Base-by-base conservation (phyloP, 1,284 basidiomycete species). In the Hymenochaete sp. region DNA sequence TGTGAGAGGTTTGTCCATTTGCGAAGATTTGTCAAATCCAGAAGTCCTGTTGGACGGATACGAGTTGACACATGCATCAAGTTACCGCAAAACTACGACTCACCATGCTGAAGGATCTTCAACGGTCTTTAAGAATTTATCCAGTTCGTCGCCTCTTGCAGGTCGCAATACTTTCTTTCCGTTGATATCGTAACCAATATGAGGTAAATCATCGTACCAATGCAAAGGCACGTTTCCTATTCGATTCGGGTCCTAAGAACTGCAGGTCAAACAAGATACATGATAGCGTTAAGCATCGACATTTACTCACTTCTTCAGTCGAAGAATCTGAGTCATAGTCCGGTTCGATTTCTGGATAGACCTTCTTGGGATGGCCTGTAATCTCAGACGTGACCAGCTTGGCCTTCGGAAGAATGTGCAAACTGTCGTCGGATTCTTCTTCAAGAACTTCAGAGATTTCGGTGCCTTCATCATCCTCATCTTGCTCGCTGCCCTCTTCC, bases 121-220 rank as follows among this genome's bases (percentile, higher is more conserved):
- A 4, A 95, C 85, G 2, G 92, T 96, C 51, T 84, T 75, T 49
- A 99, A 68, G 72, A 99, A 99, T 63, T 90, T 96, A 68, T 99
- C 96, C 43, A 99, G 71, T 65, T 98, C 96, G 60, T 99, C 96
- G 44, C 93, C 93, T 58, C 84, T 82, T 38, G 93, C 95, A 11
- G 96, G 93, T 52, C 92, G 83, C 57, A 98, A 75, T 51, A 99
- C 84, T 63, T 88, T 88, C 67, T 89, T 92, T 40, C 96, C 96
- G 61, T 95, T 79, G 60, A 98, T 83, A 64, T 93, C 81, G 68
- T 99, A 99, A 38, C 96, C 96, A 59, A 99, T 81, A 67, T 99
- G 96, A n/a, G 96, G 96, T 55, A 99, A 71, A 68, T 98, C 95
- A 63, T 98, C 96, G 66, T 99, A 99, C 92, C 95, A 99, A 61